These are phyloP conservation scores for Themeda triandra DNA, from an alignment of 176 grass and related monocot species.

Conservation along the genomic window DNA sequence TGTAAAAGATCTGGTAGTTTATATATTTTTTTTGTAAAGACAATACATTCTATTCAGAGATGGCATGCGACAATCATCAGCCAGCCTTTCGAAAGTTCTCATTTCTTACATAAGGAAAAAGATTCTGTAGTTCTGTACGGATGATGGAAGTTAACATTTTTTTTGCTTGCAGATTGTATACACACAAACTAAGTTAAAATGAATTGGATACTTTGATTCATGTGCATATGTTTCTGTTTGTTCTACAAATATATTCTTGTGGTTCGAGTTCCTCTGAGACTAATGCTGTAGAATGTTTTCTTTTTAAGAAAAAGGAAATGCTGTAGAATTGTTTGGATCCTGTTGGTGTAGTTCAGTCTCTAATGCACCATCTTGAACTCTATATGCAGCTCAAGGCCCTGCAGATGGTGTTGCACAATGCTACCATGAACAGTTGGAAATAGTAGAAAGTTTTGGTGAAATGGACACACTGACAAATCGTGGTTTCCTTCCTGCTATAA, in stretches of 20 bases:
- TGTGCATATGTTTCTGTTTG: neutral
- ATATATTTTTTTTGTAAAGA: neutral
- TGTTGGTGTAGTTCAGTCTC: neutral
- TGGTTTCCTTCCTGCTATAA: constrained; percentile 72
- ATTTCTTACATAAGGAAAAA: neutral
- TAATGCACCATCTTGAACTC: neutral
- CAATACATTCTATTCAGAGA: neutral
- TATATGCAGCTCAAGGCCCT: constrained; percentile 29
- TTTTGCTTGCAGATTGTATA: neutral
- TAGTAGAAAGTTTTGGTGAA: constrained; percentile 83
- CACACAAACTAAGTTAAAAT: neutral
- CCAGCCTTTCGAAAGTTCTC: neutral
- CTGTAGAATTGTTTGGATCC: neutral
- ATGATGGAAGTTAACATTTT: neutral
- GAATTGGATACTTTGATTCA: neutral
- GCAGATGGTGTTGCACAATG: constrained; percentile 64
- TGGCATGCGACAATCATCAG: neutral
- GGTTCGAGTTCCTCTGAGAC: neutral
- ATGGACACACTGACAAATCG: constrained; percentile 72
- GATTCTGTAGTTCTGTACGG: neutral
- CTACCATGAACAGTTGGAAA: constrained; percentile 75
- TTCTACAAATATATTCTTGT: neutral
- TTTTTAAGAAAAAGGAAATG: neutral
- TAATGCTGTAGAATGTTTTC: neutral
- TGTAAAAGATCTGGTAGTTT: neutral